Percentiles rank a stretch among this genome's conserved stretches.
phyloP scores from a whole-genome alignment of 495 filamentous ascomycete species.

The Lasiosphaeriaceae sp. region DNA sequence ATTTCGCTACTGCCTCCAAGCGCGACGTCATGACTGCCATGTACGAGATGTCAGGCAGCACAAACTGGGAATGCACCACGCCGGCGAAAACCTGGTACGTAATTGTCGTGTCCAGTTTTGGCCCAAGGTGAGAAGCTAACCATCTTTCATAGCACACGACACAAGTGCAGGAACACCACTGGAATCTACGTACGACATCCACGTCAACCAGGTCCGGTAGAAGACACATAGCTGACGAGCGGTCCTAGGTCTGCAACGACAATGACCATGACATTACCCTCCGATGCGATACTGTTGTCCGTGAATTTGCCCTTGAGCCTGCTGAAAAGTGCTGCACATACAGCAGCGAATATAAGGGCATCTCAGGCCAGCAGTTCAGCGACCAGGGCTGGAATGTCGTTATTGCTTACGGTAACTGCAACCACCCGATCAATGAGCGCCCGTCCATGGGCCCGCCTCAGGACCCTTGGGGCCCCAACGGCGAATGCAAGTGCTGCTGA shows the following conservation, averaged over 20 bases:
- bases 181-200: not conserved
- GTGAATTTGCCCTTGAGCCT: fast-evolving
- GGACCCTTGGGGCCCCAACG: constrained; percentile 11
- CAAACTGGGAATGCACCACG: constrained; percentile 1
- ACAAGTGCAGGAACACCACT: constrained; percentile 8
- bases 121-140: too few relatives aligned
- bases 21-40: not conserved
- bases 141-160: not conserved
- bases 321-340: not conserved
- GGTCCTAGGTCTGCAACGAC: constrained; percentile 22
- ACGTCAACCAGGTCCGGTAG: too few relatives aligned
- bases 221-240: too few relatives aligned
- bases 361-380: constrained; percentile 8
- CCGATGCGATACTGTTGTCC: constrained; percentile 1
- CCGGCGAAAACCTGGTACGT: constrained; percentile 8
- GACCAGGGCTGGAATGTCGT: constrained; percentile 5
- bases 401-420: constrained; percentile 11
- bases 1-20: constrained; percentile 7
- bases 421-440: not conserved
- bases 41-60: not conserved
- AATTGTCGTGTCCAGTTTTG: too few relatives aligned
- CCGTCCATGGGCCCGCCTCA: constrained; percentile 5
- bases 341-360: not conserved
- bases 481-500: not conserved
- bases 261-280: not conserved